phyloP scores from a whole-genome alignment of 73 alveolate genomes.

The Blepharisma stoltei region DNA sequence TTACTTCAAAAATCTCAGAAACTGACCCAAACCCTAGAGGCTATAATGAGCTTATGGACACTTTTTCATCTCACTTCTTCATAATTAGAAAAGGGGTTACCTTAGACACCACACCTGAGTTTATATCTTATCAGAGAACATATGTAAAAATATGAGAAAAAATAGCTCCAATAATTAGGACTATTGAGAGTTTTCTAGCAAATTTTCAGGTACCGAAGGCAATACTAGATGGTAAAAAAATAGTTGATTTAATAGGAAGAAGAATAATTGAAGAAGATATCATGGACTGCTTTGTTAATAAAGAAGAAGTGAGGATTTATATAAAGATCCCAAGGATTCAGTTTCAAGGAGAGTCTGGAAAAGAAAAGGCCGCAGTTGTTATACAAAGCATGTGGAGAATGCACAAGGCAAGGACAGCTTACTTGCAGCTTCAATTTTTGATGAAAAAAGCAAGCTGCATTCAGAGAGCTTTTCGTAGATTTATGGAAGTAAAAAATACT shows the following conservation, averaged over 20 bases:
- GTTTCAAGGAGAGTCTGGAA: conserved; percentile 71
- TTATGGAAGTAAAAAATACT: conserved; percentile 52
- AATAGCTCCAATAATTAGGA: conserved; percentile 41
- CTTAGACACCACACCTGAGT: conserved; percentile 62
- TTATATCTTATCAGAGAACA: conserved; percentile 52
- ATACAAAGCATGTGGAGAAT: conserved; percentile 68
- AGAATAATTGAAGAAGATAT: conserved; percentile 36
- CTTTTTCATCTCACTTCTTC: conserved; percentile 66
- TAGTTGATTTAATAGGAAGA: conserved; percentile 31
- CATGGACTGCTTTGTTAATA: conserved; percentile 61
- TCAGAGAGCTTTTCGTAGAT: conserved; percentile 56
- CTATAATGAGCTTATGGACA: conserved; percentile 70
- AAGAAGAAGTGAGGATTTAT: conserved; percentile 53
- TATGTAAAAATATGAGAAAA: conserved; percentile 65
- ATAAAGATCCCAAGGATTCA: conserved; percentile 62
- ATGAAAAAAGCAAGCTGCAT: conserved; percentile 62
- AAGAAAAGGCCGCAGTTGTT: conserved; percentile 58
- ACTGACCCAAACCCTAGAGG: conserved; percentile 44
- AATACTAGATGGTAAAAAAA: conserved; percentile 55
- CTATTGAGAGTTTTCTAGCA: conserved; percentile 48
- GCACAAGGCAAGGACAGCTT: conserved; percentile 64
- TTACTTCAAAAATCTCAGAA: background rate
- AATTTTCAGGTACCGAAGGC: conserved; percentile 54
- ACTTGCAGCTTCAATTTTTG: conserved; percentile 50
- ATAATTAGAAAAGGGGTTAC: conserved; percentile 58